Evolutionary conservation across 805 yeast species (phyloP), one percentile per base, ranked within the genome.

Genomic region (Cyberlindnera samutprakarnensis): DNA sequence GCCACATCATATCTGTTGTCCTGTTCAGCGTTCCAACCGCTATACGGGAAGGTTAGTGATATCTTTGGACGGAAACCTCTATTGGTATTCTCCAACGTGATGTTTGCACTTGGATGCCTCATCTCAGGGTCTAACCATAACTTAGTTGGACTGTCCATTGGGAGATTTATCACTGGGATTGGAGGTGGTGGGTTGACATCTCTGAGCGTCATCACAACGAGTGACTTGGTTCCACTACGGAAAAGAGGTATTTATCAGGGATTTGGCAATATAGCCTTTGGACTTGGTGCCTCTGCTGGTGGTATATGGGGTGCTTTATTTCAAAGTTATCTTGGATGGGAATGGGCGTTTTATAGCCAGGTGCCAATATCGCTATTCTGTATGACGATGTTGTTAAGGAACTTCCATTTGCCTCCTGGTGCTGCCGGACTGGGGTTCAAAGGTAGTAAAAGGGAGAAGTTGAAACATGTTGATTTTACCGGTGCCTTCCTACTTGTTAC

Each of bases 141-240:
- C 5, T 37, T 54, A 8, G 18, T 39, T 7, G 43, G 45, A 0
- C 43, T 72, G 47, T 47, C 68, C 41, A 33, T 68, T n/a, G 80
- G 80, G 4, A 60, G 83, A 44, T 71, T 81, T 44, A 61, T 84
- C 30, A 74, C 90, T 6, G 95, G 95, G 6, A 68, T 80, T 33
- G 95, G 94, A 11, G 94, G 94, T n/a, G 88, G 94, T 7, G 95
- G 95, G 0, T 65, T 84, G 49, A 72, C 79, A 21, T 63, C 86
- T 0, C 56, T 84, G 35, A 70, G 81, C 11, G 77, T 90, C 2
- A 79, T 84, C 41, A 69, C 87, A 2, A 66, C 77, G 47, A 71
- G 81, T 14, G 95, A 85, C 53, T 54, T 83, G 31, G 74, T 85
- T n/a, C 79, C 92, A 2, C 66, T 81, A 39, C 63, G 90, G 36